These are phyloP conservation scores for Trichoderma aggressivum DNA, from an alignment of 2,329 filamentous ascomycete species.

Conservation along the genomic window DNA sequence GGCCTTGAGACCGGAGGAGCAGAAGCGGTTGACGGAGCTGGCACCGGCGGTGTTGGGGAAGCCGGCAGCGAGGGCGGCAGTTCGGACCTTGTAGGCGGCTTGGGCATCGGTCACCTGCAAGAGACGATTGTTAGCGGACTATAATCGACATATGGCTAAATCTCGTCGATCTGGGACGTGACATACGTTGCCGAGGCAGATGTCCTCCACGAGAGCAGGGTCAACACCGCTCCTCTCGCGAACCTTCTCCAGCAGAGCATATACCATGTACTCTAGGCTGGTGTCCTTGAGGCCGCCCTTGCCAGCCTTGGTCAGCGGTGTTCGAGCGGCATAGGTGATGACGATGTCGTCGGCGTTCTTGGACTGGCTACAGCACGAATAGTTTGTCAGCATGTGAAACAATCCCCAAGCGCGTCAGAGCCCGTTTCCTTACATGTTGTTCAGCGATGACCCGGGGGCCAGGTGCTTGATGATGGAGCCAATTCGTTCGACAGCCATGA, in stretches of 20 bases:
- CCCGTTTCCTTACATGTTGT: constrained; percentile 67
- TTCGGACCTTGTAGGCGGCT: constrained; percentile 86
- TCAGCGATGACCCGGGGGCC: constrained; percentile 67
- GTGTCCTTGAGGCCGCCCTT: constrained; percentile 98
- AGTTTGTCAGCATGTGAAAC: constrained; percentile 16
- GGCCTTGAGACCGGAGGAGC: constrained; percentile 92
- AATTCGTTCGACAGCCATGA: constrained; percentile 81
- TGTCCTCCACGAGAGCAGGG: constrained; percentile 79
- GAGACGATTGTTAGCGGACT: constrained; percentile 3
- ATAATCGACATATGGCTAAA: neutral
- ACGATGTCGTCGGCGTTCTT: constrained; percentile 97
- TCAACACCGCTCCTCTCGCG: constrained; percentile 71
- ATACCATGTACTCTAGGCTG: constrained; percentile 78
- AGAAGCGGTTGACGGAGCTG: constrained; percentile 90
- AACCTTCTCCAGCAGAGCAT: constrained; percentile 76
- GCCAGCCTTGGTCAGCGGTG: constrained; percentile 79
- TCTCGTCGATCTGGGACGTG: neutral
- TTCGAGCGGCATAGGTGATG: constrained; percentile 88
- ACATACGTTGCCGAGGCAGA: constrained; percentile 83
- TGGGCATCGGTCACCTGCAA: constrained; percentile 74
- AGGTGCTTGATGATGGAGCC: constrained; percentile 85
- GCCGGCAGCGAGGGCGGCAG: constrained; percentile 83
- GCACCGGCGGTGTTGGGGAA: constrained; percentile 87
- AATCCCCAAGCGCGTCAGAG: neutral
- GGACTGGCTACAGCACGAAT: constrained; percentile 60